phyloP scores from a whole-genome alignment of 495 filamentous ascomycete genomes.

The Peziza echinospora region DNA sequence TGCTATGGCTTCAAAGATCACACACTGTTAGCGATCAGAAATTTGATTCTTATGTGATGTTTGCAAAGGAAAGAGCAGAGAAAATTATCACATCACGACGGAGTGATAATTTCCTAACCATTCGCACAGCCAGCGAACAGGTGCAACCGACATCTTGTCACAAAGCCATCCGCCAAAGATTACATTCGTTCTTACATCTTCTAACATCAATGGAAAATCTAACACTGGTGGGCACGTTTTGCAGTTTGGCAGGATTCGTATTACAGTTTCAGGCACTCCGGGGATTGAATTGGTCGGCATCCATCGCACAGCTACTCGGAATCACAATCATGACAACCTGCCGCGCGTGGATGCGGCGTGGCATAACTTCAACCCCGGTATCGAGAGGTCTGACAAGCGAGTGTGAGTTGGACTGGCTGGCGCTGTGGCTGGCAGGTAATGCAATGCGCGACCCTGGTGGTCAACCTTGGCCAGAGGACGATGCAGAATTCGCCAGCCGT shows the following conservation, averaged over 20 bases:
- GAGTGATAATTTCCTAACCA: no score
- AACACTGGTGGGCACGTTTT: not conserved
- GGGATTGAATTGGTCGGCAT: slow-evolving; percentile 8
- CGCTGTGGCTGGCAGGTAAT: not conserved
- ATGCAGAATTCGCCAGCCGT: no score
- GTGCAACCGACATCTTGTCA: not conserved
- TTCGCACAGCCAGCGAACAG: not conserved
- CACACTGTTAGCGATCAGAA: slow-evolving; percentile 8
- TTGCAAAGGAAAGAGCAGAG: not conserved
- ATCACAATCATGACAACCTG: slow-evolving; percentile 10
- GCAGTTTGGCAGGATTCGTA: slow-evolving; percentile 11
- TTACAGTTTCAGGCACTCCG: slow-evolving; percentile 16
- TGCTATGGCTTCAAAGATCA: slow-evolving; percentile 9
- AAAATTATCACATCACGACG: slow-evolving; percentile 4
- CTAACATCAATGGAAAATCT: no score
- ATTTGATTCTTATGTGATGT: slow-evolving; percentile 5
- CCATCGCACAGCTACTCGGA: slow-evolving; percentile 10
- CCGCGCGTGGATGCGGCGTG: slow-evolving; percentile 8
- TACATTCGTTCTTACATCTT: not conserved
- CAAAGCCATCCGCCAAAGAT: not conserved
- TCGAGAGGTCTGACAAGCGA: not conserved
- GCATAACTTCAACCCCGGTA: slow-evolving; percentile 1
- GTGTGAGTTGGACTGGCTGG: slow-evolving; percentile 16
- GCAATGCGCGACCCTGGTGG: not conserved
- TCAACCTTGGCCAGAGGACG: not conserved